These are phyloP conservation scores for Lipomyces lipofer DNA, from an alignment of 805 yeast genomes.

Conservation along the genomic window DNA sequence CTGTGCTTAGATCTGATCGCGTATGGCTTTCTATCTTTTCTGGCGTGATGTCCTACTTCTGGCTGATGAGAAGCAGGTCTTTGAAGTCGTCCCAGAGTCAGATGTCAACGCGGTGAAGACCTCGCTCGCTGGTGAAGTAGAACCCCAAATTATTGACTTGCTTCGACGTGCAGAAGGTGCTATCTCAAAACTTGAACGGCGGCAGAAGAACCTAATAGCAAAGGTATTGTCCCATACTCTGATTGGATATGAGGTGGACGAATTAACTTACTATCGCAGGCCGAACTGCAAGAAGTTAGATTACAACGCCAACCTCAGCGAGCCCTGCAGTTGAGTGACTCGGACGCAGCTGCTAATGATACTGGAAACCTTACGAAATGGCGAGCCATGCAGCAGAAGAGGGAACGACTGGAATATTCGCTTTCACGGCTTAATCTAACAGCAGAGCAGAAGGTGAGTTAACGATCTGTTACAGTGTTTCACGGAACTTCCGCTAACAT, in stretches of 20 bases:
- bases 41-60: background rate
- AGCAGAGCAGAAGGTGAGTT: constrained; percentile 27
- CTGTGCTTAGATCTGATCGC: constrained; percentile 29
- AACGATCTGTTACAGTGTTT: too few relatives aligned
- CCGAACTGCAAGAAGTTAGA: constrained; percentile 36
- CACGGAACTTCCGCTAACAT: too few relatives aligned
- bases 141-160: constrained; percentile 35
- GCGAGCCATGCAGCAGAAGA: constrained; percentile 27
- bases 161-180: constrained; percentile 33
- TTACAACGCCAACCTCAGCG: constrained; percentile 26
- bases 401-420: constrained; percentile 31
- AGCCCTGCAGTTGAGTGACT: constrained; percentile 4
- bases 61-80: constrained; percentile 25
- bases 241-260: background rate
- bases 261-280: constrained; percentile 12
- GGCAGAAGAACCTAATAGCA: constrained; percentile 32
- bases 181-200: constrained; percentile 34
- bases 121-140: constrained; percentile 35
- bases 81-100: constrained; percentile 36
- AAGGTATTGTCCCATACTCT: constrained; percentile 13
- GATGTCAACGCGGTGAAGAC: constrained; percentile 33
- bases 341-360: background rate
- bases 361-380: constrained; percentile 24
- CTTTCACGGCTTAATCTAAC: constrained; percentile 31
- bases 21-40: constrained; percentile 2